Conservation (phyloP, 164 flowering plant species). For the Santalum album region DNA sequence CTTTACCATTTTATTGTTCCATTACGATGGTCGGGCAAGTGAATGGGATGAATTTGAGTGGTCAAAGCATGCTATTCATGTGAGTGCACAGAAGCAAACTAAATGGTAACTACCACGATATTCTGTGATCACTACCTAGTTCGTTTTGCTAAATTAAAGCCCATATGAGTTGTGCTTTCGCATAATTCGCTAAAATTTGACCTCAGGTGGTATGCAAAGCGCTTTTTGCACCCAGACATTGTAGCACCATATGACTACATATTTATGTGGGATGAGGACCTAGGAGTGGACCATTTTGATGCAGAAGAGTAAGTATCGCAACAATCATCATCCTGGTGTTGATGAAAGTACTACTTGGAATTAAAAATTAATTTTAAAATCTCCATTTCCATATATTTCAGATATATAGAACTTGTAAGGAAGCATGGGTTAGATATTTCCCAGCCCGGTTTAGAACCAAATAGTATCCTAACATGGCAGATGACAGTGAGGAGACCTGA, state of each 20-base stretch:
- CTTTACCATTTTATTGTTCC: not conserved
- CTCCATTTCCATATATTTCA: not conserved
- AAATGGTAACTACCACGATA: not conserved
- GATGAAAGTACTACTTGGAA: not conserved
- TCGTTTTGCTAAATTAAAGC: no score
- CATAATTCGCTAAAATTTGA: no score
- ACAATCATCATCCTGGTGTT: not conserved
- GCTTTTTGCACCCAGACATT: constrained; percentile 4
- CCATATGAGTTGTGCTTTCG: not conserved
- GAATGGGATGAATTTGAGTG: constrained; percentile 4
- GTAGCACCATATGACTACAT: constrained; percentile 2
- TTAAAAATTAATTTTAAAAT: not conserved
- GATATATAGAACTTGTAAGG: not conserved
- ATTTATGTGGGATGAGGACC: constrained; percentile 3
- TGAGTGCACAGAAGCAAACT: constrained; percentile 3
- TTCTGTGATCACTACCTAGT: not conserved
- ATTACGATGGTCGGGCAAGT: constrained; percentile 1
- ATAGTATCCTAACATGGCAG: not conserved
- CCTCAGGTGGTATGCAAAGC: constrained; percentile 1
- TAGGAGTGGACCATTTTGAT: constrained; percentile 1
- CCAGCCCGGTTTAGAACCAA: not conserved
- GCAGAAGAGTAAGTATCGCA: not conserved
- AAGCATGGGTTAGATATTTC: constrained; percentile 3
- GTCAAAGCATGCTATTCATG: not conserved
- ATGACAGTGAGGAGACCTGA: constrained; percentile 3